phyloP scores from a whole-genome alignment of 495 filamentous ascomycete genomes.

The Platismatia glauca region DNA sequence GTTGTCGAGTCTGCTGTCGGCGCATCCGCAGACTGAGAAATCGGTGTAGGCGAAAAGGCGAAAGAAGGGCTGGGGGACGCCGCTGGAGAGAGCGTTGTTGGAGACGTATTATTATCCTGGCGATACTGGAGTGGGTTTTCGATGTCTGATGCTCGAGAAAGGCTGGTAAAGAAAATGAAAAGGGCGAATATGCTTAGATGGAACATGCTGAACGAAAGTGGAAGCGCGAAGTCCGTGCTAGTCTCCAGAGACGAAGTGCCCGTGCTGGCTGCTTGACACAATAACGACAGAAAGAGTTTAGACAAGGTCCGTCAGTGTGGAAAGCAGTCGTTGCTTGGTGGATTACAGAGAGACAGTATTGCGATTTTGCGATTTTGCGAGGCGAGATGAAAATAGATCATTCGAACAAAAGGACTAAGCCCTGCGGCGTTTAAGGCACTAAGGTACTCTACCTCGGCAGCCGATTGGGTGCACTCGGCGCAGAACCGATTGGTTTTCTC shows the following conservation, averaged over 20 bases:
- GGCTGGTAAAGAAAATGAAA: conserved; percentile 3
- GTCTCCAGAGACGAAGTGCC: background rate
- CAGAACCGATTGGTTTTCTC: background rate
- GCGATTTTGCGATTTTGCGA: too few species aligned
- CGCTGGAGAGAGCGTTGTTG: conserved; percentile 13
- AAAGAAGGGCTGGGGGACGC: conserved; percentile 22
- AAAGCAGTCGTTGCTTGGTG: too few species aligned
- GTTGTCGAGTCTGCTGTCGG: conserved; percentile 13
- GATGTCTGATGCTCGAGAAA: conserved; percentile 7
- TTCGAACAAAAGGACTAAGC: background rate
- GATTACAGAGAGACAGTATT: too few species aligned
- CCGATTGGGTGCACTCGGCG: too few species aligned
- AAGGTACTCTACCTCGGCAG: background rate
- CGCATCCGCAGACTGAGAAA: background rate
- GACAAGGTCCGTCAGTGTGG: background rate
- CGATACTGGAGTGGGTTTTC: conserved; percentile 15
- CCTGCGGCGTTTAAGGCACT: background rate
- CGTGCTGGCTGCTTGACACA: background rate
- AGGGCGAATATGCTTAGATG: background rate
- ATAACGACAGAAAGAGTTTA: background rate
- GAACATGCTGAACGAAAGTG: conserved; percentile 8
- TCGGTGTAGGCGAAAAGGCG: conserved; percentile 14
- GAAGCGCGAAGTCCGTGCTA: background rate
- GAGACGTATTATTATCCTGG: conserved; percentile 20
- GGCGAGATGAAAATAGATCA: background rate